Evolutionary conservation across 2,329 filamentous ascomycete species (phyloP).

Genomic region (Paraphoma chrysanthemicola): DNA sequence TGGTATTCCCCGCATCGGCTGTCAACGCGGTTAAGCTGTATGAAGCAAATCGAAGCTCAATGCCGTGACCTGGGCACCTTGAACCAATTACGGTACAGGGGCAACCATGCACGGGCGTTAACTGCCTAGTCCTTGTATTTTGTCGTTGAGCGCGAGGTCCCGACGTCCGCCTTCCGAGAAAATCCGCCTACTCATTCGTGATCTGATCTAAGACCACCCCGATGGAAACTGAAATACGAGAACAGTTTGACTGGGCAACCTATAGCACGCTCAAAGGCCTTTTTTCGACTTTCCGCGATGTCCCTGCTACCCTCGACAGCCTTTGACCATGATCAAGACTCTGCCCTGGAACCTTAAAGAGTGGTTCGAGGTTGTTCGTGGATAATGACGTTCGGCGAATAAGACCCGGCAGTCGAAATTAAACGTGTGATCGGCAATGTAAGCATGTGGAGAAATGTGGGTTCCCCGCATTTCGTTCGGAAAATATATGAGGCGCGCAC

Average conservation of each 20-base stretch:
- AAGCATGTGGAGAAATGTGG: constrained; percentile 16
- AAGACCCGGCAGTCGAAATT: constrained; percentile 4
- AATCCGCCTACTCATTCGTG: background rate
- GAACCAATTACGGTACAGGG: background rate
- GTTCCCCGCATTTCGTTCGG: constrained; percentile 19
- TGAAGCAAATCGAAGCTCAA: constrained; percentile 20
- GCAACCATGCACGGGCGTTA: background rate
- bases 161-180: background rate
- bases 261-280: no score
- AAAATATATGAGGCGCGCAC: constrained; percentile 4
- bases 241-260: no score
- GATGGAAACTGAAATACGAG: no score
- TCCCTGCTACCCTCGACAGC: no score
- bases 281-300: no score
- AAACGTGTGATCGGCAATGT: constrained; percentile 6
- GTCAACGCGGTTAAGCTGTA: constrained; percentile 21
- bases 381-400: constrained; percentile 6
- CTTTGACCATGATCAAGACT: background rate
- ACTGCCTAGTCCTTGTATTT: background rate
- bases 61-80: constrained; percentile 16
- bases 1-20: constrained; percentile 9
- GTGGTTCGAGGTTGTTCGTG: background rate
- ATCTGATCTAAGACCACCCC: no score
- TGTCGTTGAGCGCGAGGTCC: background rate
- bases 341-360: background rate